These are phyloP conservation scores for Rubia peregrina DNA, from an alignment of 305 asterid genomes.

Conservation along the genomic window DNA sequence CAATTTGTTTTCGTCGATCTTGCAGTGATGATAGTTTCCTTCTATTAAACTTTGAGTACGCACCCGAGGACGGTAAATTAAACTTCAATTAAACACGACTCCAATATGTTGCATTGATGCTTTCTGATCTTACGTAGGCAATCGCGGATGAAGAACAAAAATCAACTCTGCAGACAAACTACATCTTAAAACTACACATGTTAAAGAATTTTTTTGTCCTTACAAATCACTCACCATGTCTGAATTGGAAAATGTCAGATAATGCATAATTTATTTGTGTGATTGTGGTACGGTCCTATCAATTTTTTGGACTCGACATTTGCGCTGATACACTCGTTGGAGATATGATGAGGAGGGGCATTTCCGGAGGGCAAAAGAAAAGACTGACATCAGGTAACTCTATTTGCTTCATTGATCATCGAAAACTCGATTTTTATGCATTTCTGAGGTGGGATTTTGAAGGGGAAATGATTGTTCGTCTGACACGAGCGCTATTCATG, in stretches of 20 bases:
- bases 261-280: not conserved
- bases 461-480: conserved; percentile 87
- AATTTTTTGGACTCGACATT: conserved; percentile 80
- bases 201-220: not conserved
- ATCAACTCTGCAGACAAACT: conserved; percentile 64
- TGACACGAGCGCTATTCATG: conserved; percentile 72
- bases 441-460: conserved; percentile 13
- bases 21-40: no score
- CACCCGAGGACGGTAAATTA: no score
- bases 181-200: conserved; percentile 30
- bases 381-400: conserved; percentile 64
- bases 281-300: conserved; percentile 9
- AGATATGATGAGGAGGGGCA: conserved; percentile 73
- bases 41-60: no score
- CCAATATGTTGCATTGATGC: not conserved
- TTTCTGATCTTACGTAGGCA: conserved; percentile 34
- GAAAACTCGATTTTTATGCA: not conserved
- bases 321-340: conserved; percentile 65
- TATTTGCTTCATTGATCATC: not conserved
- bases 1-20: no score
- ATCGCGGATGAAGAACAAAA: conserved; percentile 65
- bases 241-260: not conserved
- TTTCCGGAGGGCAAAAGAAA: conserved; percentile 88
- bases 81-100: no score
- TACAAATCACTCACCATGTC: not conserved